phyloP scores from a whole-genome alignment of 2,329 filamentous ascomycete species.

The Exophiala oligosperma region DNA sequence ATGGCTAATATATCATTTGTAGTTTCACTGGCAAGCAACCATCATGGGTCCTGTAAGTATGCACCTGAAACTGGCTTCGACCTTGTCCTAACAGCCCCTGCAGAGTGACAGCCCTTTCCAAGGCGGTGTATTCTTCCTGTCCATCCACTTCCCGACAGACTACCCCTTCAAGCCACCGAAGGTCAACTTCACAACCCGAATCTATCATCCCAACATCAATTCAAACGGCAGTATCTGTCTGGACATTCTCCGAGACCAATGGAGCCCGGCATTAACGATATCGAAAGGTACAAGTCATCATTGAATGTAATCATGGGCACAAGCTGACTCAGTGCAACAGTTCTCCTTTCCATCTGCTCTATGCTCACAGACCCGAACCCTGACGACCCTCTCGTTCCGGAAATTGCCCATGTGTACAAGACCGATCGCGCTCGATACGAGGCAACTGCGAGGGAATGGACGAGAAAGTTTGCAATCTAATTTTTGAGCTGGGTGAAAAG shows the following conservation, averaged over 20 bases:
- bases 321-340: slow-evolving; percentile 48
- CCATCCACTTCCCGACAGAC: slow-evolving; percentile 99
- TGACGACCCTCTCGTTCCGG: slow-evolving; percentile 95
- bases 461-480: slow-evolving; percentile 97
- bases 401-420: slow-evolving; percentile 99
- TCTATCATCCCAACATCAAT: slow-evolving; percentile 99
- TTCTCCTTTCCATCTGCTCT: slow-evolving; percentile 97
- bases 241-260: slow-evolving; percentile 97
- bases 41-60: slow-evolving; percentile 97
- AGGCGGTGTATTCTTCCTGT: slow-evolving; percentile 97
- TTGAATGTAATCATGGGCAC: not conserved
- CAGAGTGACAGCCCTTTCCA: slow-evolving; percentile 96
- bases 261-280: slow-evolving; percentile 97
- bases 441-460: slow-evolving; percentile 96
- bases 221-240: slow-evolving; percentile 98
- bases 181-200: slow-evolving; percentile 99
- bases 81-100: not conserved
- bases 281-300: slow-evolving; percentile 75
- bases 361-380: slow-evolving; percentile 99
- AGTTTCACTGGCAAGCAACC: slow-evolving; percentile 99
- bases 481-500: slow-evolving; percentile 4
- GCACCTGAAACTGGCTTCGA: slow-evolving; percentile 1
- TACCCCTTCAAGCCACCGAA: slow-evolving; percentile 99
- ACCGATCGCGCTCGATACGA: slow-evolving; percentile 95
- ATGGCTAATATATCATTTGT: slow-evolving; percentile 36